Base-by-base conservation (phyloP, 1,139 yeast genomes). In the Pichia sp. region DNA sequence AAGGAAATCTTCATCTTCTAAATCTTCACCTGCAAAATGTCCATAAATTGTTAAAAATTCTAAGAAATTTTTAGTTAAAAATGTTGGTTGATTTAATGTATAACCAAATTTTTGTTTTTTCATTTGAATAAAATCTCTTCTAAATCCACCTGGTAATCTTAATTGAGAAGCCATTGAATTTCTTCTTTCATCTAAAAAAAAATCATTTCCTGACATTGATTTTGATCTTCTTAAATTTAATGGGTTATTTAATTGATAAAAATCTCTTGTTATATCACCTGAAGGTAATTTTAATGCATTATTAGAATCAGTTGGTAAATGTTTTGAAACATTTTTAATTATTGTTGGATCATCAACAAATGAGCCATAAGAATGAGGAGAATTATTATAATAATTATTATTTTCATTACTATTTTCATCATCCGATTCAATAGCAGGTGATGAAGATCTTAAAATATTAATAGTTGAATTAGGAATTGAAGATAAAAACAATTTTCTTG, bases 1-100 rank as follows among this genome's bases (percentile, higher is more conserved):
- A 10, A 68, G 51, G 42, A 68, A 76, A 48, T 82, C 85, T 51
- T 82, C 90, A 56, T 79, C 83, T 55, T 82, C 87, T 49, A 84
- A 72, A 37, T 80, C 77, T 64, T 84, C 94, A 55, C 94, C 94
- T 1, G 92, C 92, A 64, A 84, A 84, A 67, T 83, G 90, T 4
- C 94, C 94, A 60, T 83, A 83, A 11, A 84, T 72, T 53, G 83
- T 79, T 42, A 84, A 67, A 57, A 84, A 83, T 59, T 84, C 94
- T 53, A 83, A 69, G 53, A 84, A 84, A 60, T 83, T 83, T 44
- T 76, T 70, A 1, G 92, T 80, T 41, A 83, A 61, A 50, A 80
- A 71, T 30, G 78, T 59, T 46, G 69, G 61, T 49, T 58, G 51
- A 50, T 65, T 42, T 52, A 60, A 44, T 55, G 60, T 55, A 66